Conservation (phyloP, 176 grass and related monocot genomes). For the sorghum (Sorghum bicolor) region DNA sequence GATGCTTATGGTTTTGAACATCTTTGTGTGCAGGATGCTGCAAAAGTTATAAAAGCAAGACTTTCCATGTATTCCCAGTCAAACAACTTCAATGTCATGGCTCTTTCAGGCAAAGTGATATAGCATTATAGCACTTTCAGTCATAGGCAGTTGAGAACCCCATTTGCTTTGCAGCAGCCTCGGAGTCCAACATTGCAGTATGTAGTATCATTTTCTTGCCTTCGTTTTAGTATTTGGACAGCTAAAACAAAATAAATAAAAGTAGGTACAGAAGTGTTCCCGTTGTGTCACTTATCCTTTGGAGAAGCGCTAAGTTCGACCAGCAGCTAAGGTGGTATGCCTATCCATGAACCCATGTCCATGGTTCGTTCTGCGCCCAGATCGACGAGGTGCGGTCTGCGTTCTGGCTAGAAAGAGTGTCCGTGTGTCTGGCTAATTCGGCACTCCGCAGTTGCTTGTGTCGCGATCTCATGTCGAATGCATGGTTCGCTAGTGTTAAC, state of each 20-base stretch:
- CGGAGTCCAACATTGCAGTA: not conserved
- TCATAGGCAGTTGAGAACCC: not conserved
- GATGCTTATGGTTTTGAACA: not conserved
- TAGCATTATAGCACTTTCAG: not conserved
- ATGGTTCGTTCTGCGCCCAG: too few species aligned
- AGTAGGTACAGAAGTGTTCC: not conserved
- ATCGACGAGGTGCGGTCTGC: too few species aligned
- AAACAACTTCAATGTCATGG: constrained; percentile 88
- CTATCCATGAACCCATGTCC: too few species aligned
- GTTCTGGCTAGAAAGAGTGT: too few species aligned
- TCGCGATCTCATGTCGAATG: too few species aligned
- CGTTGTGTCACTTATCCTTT: not conserved
- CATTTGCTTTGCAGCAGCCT: not conserved
- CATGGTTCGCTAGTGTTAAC: too few species aligned
- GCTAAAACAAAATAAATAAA: not conserved
- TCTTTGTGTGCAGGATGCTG: constrained; percentile 50
- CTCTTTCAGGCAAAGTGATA: constrained; percentile 45
- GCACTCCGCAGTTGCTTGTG: not conserved
- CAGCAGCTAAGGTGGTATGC: too few species aligned
- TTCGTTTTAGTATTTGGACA: not conserved
- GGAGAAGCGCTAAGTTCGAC: not conserved
- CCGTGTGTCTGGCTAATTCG: too few species aligned
- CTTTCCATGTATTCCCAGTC: constrained; percentile 49
- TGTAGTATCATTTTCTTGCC: not conserved
- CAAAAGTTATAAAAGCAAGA: constrained; percentile 61